Base-by-base conservation (phyloP, 768 basidiomycete genomes). In the Udeniomyces megalosporus region DNA sequence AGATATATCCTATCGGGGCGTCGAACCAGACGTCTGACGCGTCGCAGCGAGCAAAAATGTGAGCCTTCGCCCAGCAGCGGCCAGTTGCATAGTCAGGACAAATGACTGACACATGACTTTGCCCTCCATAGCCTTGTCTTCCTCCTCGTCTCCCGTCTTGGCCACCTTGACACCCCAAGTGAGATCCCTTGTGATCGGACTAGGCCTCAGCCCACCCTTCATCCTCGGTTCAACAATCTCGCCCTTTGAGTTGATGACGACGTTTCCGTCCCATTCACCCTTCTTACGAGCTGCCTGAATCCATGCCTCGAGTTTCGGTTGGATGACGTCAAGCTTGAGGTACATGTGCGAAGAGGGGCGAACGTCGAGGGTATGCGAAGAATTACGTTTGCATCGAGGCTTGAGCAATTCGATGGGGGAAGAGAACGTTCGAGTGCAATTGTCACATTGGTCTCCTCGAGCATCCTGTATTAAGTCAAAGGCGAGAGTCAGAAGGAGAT, bases 11-110 rank as follows among this genome's bases (percentile, higher is more conserved):
- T 61, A 95, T 88, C 8, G 88, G 88, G 0, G 93, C 93, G 68
- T 99, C 93, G 70, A 93, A 96, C 93, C 92, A 95, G 65, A 96
- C 92, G 75, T 95, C 88, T 91, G 61, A n/a, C n/a, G n/a, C n/a
- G n/a, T n/a, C n/a, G n/a, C n/a, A n/a, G 29, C 20, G 32, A 57
- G 22, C 20, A 22, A 11, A n/a, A 35, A 38, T n/a, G n/a, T n/a
- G n/a, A n/a, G n/a, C n/a, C n/a, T n/a, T n/a, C n/a, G n/a, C n/a
- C n/a, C n/a, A n/a, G n/a, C n/a, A n/a, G n/a, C n/a, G n/a, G n/a
- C n/a, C n/a, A n/a, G n/a, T n/a, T n/a, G n/a, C n/a, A n/a, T n/a
- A n/a, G n/a, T n/a, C n/a, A n/a, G n/a, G n/a, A n/a, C n/a, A n/a
- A 34, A n/a, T 20, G 0, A 80, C 90, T 76, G 70, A 92, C 90